A percentile compares a stretch with the other conserved stretches of the same genome.
Conservation (phyloP, 257 asterid species). For the Salvia miltiorrhiza region DNA sequence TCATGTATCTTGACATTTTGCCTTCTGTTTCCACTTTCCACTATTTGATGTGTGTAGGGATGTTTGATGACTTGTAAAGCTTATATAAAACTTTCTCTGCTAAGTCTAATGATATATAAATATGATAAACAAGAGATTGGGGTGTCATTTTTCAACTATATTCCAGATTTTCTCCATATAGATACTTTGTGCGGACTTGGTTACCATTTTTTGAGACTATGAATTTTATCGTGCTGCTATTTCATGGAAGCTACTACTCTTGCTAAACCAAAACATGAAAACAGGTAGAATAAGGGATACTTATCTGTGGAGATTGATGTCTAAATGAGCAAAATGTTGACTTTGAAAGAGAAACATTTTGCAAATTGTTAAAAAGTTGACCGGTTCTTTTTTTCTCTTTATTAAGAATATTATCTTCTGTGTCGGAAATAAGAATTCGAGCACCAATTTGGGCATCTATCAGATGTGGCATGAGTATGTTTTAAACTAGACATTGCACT, state of each 20-base stretch:
- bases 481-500: neutral
- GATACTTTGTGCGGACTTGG: no score
- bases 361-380: neutral
- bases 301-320: neutral
- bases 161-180: neutral
- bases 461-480: neutral
- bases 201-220: neutral
- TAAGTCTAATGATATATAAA: neutral
- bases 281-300: neutral
- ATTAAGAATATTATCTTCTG: neutral
- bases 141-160: neutral
- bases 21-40: neutral
- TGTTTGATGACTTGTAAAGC: neutral
- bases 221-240: neutral
- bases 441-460: neutral
- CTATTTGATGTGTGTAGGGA: neutral
- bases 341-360: neutral
- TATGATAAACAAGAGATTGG: conserved; percentile 1
- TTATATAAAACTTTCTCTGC: neutral
- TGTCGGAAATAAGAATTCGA: neutral
- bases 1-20: neutral
- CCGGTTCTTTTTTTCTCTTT: neutral
- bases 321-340: neutral
- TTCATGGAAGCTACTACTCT: neutral
- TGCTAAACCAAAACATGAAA: neutral